A percentile compares a stretch with the other conserved stretches of the same genome.
Evolutionary conservation across 768 basidiomycete species (phyloP).

Genomic region (Agaricus sinodeliciosus): DNA sequence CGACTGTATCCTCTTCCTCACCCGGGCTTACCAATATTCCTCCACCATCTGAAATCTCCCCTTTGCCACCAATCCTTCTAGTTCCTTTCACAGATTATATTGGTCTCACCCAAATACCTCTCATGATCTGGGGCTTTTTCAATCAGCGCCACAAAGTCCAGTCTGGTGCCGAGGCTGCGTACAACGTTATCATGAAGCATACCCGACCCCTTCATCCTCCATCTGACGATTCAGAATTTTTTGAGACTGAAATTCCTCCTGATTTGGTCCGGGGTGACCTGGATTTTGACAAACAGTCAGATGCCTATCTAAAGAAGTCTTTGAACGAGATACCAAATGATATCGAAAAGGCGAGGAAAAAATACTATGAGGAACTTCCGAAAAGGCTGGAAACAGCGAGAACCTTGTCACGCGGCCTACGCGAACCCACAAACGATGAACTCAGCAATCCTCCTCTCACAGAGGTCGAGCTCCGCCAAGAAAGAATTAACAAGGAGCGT

Average conservation of each 20-base stretch:
- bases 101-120: slow-evolving; percentile 78
- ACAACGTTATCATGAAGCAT: slow-evolving; percentile 55
- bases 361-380: slow-evolving; percentile 70
- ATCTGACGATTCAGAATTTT: slow-evolving; percentile 15
- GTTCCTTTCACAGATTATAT: slow-evolving; percentile 71
- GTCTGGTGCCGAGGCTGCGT: slow-evolving; percentile 76
- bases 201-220: slow-evolving; percentile 54
- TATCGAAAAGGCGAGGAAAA: slow-evolving; percentile 62
- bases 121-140: slow-evolving; percentile 91
- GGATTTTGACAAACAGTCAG: slow-evolving; percentile 64
- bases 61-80: slow-evolving; percentile 74
- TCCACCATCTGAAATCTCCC: slow-evolving; percentile 41
- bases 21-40: slow-evolving; percentile 23
- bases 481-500: slow-evolving; percentile 84
- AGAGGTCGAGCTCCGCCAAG: slow-evolving; percentile 83
- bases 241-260: slow-evolving; percentile 14
- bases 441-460: slow-evolving; percentile 69
- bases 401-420: slow-evolving; percentile 61
- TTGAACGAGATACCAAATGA: slow-evolving; percentile 43
- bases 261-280: slow-evolving; percentile 37
- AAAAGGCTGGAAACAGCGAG: slow-evolving; percentile 66
- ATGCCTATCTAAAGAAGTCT: slow-evolving; percentile 65
- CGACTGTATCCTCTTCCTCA: slow-evolving; percentile 19
- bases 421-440: slow-evolving; percentile 88
- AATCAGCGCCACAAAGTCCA: slow-evolving; percentile 79